Conservation (phyloP, 108 stramenopile genomes). For the Bacterosira constricta region DNA sequence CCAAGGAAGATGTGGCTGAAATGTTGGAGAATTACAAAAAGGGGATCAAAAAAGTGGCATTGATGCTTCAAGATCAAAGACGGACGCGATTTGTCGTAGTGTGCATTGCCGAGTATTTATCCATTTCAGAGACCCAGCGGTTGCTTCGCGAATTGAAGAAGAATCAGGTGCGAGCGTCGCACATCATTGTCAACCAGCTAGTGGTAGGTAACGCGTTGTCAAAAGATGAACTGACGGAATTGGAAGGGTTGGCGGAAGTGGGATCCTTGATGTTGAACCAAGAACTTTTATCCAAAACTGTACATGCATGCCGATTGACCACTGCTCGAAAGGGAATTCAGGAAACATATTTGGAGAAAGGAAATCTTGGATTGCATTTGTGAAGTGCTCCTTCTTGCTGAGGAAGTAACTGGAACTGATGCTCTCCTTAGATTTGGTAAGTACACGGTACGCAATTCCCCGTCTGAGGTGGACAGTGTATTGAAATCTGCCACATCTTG, state of each 20-base stretch:
- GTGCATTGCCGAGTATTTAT: slow-evolving; percentile 80
- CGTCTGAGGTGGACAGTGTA: neutral
- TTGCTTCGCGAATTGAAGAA: slow-evolving; percentile 74
- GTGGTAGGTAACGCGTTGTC: slow-evolving; percentile 41
- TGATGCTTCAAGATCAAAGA: slow-evolving; percentile 66
- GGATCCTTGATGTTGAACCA: slow-evolving; percentile 37
- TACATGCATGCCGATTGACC: slow-evolving; percentile 48
- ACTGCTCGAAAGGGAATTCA: slow-evolving; percentile 43
- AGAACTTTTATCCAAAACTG: slow-evolving; percentile 31
- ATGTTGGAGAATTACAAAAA: slow-evolving; percentile 45
- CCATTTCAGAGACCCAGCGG: slow-evolving; percentile 76
- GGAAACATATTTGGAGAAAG: slow-evolving; percentile 34
- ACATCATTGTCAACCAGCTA: slow-evolving; percentile 80
- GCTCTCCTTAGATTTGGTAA: slow-evolving; percentile 32
- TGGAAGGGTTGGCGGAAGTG: slow-evolving; percentile 48
- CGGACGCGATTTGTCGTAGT: slow-evolving; percentile 79
- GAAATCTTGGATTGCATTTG: slow-evolving; percentile 45
- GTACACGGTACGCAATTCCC: slow-evolving; percentile 33
- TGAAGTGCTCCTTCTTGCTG: slow-evolving; percentile 46
- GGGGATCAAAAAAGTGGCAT: slow-evolving; percentile 59
- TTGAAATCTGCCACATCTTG: neutral
- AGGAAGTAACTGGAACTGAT: slow-evolving; percentile 47
- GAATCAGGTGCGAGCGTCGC: slow-evolving; percentile 68
- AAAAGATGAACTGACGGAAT: slow-evolving; percentile 26
- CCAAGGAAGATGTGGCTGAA: slow-evolving; percentile 33